A percentile compares a stretch with the other conserved stretches of the same genome.
Evolutionary conservation across 1,139 yeast species (phyloP).

Genomic region (Blastobotrys arbuscula): DNA sequence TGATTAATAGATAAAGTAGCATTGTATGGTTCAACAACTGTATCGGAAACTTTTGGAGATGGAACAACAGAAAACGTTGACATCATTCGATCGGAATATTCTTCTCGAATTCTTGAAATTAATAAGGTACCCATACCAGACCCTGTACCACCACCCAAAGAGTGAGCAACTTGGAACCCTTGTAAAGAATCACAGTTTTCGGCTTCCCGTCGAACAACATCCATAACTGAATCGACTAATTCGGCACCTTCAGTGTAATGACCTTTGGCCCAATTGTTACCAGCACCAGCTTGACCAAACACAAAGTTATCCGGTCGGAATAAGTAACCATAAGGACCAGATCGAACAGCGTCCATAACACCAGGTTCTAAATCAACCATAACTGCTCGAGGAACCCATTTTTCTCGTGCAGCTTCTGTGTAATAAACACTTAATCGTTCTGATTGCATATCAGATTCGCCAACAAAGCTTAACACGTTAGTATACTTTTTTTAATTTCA

Average conservation of each 20-base stretch:
- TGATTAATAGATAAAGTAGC: slow-evolving; percentile 92
- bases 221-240: slow-evolving; percentile 82
- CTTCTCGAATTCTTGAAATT: slow-evolving; percentile 76
- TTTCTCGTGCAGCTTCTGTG: slow-evolving; percentile 54
- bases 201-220: slow-evolving; percentile 87
- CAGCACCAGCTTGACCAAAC: slow-evolving; percentile 88
- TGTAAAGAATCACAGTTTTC: slow-evolving; percentile 89
- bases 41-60: slow-evolving; percentile 84
- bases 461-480: slow-evolving; percentile 24
- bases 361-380: slow-evolving; percentile 92
- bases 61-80: slow-evolving; percentile 92
- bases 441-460: slow-evolving; percentile 39
- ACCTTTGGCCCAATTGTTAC: slow-evolving; percentile 96
- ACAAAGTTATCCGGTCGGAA: slow-evolving; percentile 90
- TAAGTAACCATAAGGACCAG: slow-evolving; percentile 71
- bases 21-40: slow-evolving; percentile 91
- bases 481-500: slow-evolving; percentile 14
- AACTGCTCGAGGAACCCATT: slow-evolving; percentile 90
- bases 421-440: slow-evolving; percentile 49
- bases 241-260: slow-evolving; percentile 96
- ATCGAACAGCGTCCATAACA: slow-evolving; percentile 76
- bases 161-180: slow-evolving; percentile 91
- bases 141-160: slow-evolving; percentile 96
- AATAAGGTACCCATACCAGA: slow-evolving; percentile 91
- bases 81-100: slow-evolving; percentile 92